A percentile compares a stretch with the other conserved stretches of the same genome.
phyloP scores from a whole-genome alignment of 1,284 basidiomycete genomes.

The Fomitiporia mediterranea region DNA sequence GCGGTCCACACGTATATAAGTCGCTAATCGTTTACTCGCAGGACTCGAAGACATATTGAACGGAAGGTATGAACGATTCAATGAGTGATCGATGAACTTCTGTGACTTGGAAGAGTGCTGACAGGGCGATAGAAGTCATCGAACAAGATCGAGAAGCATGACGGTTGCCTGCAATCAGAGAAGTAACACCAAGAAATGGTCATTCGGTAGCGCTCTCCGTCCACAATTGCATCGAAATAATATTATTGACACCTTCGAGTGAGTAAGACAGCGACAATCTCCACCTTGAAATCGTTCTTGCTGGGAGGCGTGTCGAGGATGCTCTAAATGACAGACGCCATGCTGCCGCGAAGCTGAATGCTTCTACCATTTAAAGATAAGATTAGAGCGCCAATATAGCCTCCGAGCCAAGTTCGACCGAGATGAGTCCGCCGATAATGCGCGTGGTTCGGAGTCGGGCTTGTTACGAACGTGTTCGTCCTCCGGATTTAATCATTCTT shows the following conservation, averaged over 20 bases:
- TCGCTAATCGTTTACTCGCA: not conserved
- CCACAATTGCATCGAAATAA: not conserved
- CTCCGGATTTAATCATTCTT: too few relatives aligned
- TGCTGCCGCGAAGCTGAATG: not conserved
- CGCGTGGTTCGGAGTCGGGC: too few relatives aligned
- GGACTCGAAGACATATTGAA: not conserved
- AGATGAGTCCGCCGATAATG: conserved; percentile 1
- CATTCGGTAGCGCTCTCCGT: not conserved
- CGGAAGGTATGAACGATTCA: not conserved
- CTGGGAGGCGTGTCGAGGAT: not conserved
- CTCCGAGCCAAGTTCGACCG: not conserved
- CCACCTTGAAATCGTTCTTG: not conserved
- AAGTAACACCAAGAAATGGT: not conserved
- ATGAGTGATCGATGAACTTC: not conserved
- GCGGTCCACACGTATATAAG: not conserved
- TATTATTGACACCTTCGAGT: not conserved
- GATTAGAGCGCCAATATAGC: not conserved
- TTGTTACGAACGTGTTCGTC: too few relatives aligned
- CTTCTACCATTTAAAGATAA: not conserved
- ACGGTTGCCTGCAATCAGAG: not conserved
- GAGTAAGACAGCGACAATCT: not conserved
- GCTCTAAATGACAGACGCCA: not conserved
- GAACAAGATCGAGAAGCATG: not conserved
- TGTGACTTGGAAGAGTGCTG: not conserved
- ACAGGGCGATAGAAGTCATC: not conserved